Evolutionary conservation across 805 yeast species (phyloP).

Genomic region (Wickerhamomyces rabaulensis): DNA sequence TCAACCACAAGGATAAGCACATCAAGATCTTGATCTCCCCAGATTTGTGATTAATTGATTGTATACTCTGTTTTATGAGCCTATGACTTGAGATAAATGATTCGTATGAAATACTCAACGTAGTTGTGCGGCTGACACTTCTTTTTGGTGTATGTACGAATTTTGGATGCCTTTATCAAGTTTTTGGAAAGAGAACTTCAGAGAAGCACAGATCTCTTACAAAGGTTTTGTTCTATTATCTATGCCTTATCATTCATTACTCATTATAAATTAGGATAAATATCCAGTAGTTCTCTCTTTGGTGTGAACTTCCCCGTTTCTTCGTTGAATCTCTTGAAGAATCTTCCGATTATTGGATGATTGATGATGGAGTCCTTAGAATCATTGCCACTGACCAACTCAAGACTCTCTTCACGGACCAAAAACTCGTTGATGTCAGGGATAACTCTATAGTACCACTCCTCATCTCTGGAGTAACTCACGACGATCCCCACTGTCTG

Average conservation of each 20-base stretch:
- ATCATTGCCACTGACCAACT: neutral
- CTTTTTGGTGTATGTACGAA: too few relatives aligned
- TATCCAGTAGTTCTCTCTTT: neutral
- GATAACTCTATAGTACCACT: neutral
- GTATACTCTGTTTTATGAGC: too few relatives aligned
- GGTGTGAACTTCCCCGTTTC: neutral
- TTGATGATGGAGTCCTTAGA: neutral
- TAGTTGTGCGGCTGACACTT: too few relatives aligned
- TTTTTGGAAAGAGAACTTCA: too few relatives aligned
- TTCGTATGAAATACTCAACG: too few relatives aligned
- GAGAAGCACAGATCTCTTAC: too few relatives aligned
- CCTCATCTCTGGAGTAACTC: neutral
- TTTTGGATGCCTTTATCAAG: too few relatives aligned
- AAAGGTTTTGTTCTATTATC: too few relatives aligned
- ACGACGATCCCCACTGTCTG: neutral
- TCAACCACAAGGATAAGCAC: constrained; percentile 38
- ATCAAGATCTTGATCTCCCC: constrained; percentile 41
- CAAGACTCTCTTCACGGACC: neutral
- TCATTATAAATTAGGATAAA: neutral
- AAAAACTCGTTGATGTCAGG: neutral
- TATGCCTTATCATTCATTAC: too few relatives aligned
- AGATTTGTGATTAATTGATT: constrained; percentile 12
- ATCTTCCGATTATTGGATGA: constrained; percentile 4
- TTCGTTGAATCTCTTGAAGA: constrained; percentile 2
- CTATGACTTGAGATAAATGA: too few relatives aligned